Evolutionary conservation across 257 asterid genomes (phyloP).

Genomic region (Coffea eugenioides): DNA sequence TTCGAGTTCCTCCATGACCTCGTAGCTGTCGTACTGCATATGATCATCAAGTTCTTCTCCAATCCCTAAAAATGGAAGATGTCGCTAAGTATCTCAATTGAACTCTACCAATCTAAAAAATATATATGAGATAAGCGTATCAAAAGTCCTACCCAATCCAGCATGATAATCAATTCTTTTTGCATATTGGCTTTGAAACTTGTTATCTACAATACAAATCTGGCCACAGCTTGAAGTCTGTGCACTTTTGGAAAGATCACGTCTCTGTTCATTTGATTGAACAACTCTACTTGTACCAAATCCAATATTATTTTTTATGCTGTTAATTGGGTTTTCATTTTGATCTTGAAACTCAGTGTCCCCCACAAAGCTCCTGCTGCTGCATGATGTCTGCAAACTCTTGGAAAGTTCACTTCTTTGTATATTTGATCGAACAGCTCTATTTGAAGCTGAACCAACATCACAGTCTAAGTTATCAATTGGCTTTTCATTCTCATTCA

Average conservation of each 20-base stretch:
- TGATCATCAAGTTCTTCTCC: conserved; percentile 43
- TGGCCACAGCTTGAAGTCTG: conserved; percentile 4
- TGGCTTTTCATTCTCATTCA: conserved; percentile 16
- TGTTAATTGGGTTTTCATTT: conserved; percentile 20
- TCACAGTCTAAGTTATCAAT: conserved; percentile 18
- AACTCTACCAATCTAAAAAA: not conserved
- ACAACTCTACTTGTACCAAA: conserved; percentile 27
- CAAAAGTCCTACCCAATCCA: not conserved
- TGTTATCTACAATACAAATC: not conserved
- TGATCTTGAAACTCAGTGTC: conserved; percentile 26
- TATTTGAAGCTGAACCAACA: conserved; percentile 35
- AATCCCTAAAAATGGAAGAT: conserved; percentile 22
- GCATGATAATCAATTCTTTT: not conserved
- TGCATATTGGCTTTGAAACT: not conserved
- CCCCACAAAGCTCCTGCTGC: conserved; percentile 17
- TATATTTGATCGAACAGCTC: not conserved
- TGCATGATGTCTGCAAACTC: conserved; percentile 10
- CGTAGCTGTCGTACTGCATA: conserved; percentile 24
- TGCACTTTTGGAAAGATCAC: not conserved
- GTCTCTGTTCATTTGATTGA: conserved; percentile 5
- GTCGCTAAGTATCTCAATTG: not conserved
- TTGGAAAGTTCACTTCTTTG: not conserved
- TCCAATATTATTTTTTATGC: conserved; percentile 22
- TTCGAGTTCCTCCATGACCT: conserved; percentile 25
- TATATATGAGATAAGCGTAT: too few species aligned